Evolutionary conservation across 2,329 filamentous ascomycete genomes (phyloP), one percentile per base, ranked within the genome.

Genomic region (Colletotrichum sp.): DNA sequence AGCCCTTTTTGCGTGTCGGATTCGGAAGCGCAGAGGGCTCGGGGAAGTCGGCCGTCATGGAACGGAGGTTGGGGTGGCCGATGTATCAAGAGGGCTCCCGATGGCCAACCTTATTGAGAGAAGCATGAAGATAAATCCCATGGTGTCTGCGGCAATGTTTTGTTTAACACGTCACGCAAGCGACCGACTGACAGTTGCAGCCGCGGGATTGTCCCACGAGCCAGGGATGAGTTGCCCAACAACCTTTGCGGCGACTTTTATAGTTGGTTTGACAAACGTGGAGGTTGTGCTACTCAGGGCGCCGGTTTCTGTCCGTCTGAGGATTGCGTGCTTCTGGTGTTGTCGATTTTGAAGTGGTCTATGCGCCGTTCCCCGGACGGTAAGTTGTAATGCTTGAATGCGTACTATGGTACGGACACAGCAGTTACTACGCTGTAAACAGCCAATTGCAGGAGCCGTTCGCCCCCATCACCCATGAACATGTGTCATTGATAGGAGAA

Each of bases 251-350:
- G 65, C 74, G 48, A 55, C 22, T 66, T 24, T 52, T 74, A 68
- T 73, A 72, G 65, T 76, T 76, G 68, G 68, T 75, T 74, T 67
- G 44, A 39, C 57, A 72, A 68, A 59, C 52, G 12, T 55, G 13
- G n/a, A 28, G 44, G 55, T 24, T 22, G 15, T 67, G 36, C 36
- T 48, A 62, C 63, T 32, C 55, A 62, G 22, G 52, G 39, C 71
- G 34, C 44, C 62, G 57, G 30, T 67, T 39, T 22, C 28, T 66
- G 44, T 52, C 26, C 63, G 44, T 52, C 44, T 52, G n/a, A 22
- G 59, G n/a, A 63, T 65, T 44, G 32, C 62, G n/a, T 64, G 62
- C 34, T 36, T 44, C 28, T 64, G n/a, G 30, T 39, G 36, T 18
- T 32, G 32, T 64, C 24, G 22, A 39, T 32, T 52, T 26, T 32